Percentiles rank a stretch among this genome's conserved stretches.
Conservation (phyloP, 306 rosid species). For the Glycine soja region DNA sequence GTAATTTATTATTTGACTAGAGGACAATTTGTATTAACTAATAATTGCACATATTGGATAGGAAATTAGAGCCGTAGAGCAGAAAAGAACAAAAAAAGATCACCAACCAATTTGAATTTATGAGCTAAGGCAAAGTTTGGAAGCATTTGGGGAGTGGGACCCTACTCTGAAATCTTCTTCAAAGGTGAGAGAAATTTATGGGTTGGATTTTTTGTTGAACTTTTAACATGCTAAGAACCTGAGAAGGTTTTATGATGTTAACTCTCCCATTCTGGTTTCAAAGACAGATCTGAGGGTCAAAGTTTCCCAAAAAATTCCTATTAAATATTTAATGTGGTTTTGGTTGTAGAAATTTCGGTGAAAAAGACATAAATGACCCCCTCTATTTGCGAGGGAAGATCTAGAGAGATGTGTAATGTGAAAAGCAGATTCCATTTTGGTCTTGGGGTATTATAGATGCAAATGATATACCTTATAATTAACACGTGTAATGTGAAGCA, state of each 20-base stretch:
- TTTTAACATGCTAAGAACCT: constrained; percentile 56
- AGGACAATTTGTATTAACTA: constrained; percentile 30
- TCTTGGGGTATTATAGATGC: constrained; percentile 36
- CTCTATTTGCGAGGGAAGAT: not conserved
- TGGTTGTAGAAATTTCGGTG: constrained; percentile 65
- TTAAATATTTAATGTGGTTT: constrained; percentile 45
- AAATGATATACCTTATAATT: not conserved
- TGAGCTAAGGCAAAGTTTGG: constrained; percentile 62
- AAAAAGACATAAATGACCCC: constrained; percentile 52
- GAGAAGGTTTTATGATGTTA: constrained; percentile 55
- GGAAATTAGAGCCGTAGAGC: not conserved
- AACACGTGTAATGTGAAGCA: constrained; percentile 18
- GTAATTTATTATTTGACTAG: constrained; percentile 10
- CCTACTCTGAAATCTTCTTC: constrained; percentile 46
- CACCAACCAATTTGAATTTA: constrained; percentile 68
- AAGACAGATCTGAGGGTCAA: constrained; percentile 61
- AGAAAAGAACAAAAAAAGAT: constrained; percentile 48
- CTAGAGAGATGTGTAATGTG: constrained; percentile 19
- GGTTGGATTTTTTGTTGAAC: not conserved
- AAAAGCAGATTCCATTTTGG: constrained; percentile 55
- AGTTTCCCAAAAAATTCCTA: constrained; percentile 43
- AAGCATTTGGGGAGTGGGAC: constrained; percentile 57
- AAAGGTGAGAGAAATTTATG: not conserved
- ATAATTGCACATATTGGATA: not conserved
- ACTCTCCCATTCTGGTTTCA: constrained; percentile 51